Evolutionary conservation across 495 filamentous ascomycete species (phyloP).

Genomic region (Trichoderma reesei): DNA sequence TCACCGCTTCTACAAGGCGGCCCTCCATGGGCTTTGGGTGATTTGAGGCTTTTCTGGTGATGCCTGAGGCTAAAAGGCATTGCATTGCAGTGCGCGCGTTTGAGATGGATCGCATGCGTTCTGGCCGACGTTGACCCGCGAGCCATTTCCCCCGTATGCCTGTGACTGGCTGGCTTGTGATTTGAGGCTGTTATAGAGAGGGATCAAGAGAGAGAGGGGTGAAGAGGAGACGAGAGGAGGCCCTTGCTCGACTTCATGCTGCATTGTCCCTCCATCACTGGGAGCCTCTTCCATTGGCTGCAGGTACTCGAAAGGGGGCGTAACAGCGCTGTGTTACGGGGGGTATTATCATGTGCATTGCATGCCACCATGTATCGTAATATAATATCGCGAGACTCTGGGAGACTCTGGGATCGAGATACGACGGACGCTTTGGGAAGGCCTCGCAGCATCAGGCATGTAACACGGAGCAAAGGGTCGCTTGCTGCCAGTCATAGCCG

Average conservation of each 20-base stretch:
- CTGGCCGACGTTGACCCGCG: neutral
- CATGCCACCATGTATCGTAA: neutral
- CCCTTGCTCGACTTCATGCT: neutral
- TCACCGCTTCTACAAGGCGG: no score
- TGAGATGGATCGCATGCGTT: neutral
- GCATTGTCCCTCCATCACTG: no score
- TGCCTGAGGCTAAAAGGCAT: slow-evolving; percentile 3
- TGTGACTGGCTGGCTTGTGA: neutral
- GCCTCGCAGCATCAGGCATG: neutral
- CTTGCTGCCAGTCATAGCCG: no score
- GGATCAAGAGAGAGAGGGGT: no score
- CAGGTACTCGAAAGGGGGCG: no score
- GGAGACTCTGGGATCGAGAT: no score
- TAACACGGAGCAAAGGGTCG: no score
- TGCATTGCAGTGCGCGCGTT: neutral
- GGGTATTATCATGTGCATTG: neutral
- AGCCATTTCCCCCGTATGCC: neutral
- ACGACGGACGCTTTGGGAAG: neutral
- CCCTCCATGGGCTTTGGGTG: no score
- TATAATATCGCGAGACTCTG: neutral
- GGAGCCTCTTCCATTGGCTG: neutral
- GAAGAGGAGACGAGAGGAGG: neutral
- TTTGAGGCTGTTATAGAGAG: no score
- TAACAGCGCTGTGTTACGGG: no score
- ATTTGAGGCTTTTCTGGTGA: no score